Evolutionary conservation across 192 early-diverging fungal genomes (phyloP).

Genomic region (Coemansia sp.): DNA sequence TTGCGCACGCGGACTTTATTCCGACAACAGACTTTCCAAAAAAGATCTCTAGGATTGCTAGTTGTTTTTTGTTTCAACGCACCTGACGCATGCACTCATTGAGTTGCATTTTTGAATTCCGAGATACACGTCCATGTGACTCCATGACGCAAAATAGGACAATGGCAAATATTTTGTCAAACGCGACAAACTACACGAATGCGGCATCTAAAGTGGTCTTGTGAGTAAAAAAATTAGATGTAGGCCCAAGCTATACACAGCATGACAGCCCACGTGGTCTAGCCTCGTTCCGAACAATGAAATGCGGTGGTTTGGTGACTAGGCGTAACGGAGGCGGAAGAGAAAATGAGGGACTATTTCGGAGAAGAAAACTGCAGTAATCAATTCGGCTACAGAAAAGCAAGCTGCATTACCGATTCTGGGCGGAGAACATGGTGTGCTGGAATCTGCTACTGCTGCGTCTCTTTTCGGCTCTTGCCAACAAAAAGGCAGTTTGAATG

Average conservation of each 20-base stretch:
- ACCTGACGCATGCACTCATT: not conserved
- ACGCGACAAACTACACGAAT: no score
- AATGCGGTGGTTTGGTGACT: not conserved
- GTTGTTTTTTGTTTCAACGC: no score
- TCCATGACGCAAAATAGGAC: not conserved
- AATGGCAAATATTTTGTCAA: not conserved
- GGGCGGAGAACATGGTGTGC: not conserved
- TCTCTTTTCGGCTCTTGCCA: not conserved
- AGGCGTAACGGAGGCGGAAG: no score
- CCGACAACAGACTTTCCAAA: not conserved
- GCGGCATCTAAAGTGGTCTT: not conserved
- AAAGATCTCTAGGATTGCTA: not conserved
- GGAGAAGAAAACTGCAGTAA: not conserved
- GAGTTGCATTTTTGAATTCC: not conserved
- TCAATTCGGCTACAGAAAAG: not conserved
- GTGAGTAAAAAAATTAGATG: not conserved
- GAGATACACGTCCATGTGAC: constrained; percentile 1
- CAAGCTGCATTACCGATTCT: not conserved
- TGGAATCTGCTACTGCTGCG: no score
- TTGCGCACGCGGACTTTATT: not conserved
- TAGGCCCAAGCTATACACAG: not conserved
- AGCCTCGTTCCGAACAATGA: not conserved
- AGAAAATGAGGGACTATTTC: not conserved
- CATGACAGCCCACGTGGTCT: not conserved
- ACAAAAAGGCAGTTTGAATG: not conserved